Evolutionary conservation across 768 basidiomycete genomes (phyloP).

Genomic region (Pisolithus tinctorius): DNA sequence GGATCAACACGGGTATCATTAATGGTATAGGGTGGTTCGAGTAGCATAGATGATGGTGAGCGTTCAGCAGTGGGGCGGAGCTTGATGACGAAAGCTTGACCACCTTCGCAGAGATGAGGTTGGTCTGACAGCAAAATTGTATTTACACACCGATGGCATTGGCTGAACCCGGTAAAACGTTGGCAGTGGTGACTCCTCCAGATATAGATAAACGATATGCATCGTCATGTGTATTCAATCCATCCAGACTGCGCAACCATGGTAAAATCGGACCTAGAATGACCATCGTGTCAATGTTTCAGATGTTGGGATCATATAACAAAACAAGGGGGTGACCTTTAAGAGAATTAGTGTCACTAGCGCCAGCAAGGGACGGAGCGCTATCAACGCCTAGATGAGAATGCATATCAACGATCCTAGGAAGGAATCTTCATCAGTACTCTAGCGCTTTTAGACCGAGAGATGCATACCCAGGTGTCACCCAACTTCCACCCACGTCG

Average conservation of each 20-base stretch:
- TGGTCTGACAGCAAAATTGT: neutral
- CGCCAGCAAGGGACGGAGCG: constrained; percentile 34
- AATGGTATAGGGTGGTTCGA: constrained; percentile 65
- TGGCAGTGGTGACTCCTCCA: constrained; percentile 69
- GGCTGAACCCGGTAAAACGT: constrained; percentile 67
- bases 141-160: constrained; percentile 48
- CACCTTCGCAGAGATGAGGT: constrained; percentile 35
- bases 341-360: constrained; percentile 50
- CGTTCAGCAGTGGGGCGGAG: constrained; percentile 61
- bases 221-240: constrained; percentile 68
- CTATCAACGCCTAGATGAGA: constrained; percentile 46
- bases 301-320: too few species aligned
- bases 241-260: constrained; percentile 66
- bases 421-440: neutral
- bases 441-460: neutral
- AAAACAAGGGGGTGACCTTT: constrained; percentile 13
- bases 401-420: constrained; percentile 48
- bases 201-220: constrained; percentile 51
- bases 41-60: constrained; percentile 58
- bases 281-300: neutral
- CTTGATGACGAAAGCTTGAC: constrained; percentile 76
- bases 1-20: constrained; percentile 30
- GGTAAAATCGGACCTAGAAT: constrained; percentile 49
- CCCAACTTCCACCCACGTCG: constrained; percentile 59
- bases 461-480: constrained; percentile 39